phyloP scores from a whole-genome alignment of 2,329 filamentous ascomycete species.

The Aureobasidium sp. region DNA sequence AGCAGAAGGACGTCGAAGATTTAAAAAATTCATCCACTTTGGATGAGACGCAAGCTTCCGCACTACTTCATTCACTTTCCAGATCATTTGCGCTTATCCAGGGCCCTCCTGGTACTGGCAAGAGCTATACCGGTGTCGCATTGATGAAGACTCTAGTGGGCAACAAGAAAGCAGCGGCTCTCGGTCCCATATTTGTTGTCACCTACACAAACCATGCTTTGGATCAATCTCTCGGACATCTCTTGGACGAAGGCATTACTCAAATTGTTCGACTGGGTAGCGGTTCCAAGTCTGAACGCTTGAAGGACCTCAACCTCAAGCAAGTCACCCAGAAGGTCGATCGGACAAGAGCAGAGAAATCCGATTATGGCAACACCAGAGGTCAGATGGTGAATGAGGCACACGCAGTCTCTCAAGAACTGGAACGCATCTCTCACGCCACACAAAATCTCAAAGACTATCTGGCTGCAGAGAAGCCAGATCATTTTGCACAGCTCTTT shows the following conservation, averaged over 20 bases:
- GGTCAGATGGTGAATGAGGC: conserved; percentile 20
- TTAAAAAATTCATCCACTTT: conserved; percentile 39
- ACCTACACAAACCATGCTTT: conserved; percentile 48
- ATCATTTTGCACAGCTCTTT: conserved; percentile 22
- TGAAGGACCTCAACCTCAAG: conserved; percentile 48
- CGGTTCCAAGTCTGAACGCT: conserved; percentile 47
- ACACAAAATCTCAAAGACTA: conserved; percentile 14
- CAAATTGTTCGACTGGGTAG: conserved; percentile 57
- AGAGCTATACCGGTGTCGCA: conserved; percentile 54
- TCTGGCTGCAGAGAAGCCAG: conserved; percentile 20
- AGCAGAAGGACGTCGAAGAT: conserved; percentile 27
- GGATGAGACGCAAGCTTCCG: conserved; percentile 44
- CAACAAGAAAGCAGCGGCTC: conserved; percentile 27
- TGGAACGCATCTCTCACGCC: conserved; percentile 13
- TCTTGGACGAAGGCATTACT: conserved; percentile 41
- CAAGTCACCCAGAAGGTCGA: conserved; percentile 27
- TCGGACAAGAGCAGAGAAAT: conserved; percentile 37
- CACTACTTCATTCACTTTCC: conserved; percentile 48
- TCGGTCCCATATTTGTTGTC: conserved; percentile 44
- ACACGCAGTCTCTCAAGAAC: conserved; percentile 19
- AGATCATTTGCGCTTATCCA: conserved; percentile 56
- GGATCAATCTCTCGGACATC: conserved; percentile 54
- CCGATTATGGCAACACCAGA: conserved; percentile 25
- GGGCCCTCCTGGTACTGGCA: conserved; percentile 65
- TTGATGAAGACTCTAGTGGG: conserved; percentile 52